phyloP scores from a whole-genome alignment of 495 filamentous ascomycete genomes.

The Geopyxis carbonaria region DNA sequence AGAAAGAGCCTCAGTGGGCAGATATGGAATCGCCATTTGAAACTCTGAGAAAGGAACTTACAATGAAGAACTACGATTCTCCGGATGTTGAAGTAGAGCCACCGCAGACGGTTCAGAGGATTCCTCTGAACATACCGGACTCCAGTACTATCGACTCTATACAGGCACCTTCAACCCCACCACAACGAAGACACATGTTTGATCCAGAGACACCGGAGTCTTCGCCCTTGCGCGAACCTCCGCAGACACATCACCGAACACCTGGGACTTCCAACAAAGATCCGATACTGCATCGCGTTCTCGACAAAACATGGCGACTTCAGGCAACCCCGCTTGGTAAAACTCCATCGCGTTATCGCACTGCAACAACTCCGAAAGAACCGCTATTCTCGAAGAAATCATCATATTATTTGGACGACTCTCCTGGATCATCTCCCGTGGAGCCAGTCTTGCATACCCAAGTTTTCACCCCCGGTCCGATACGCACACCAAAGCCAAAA shows the following conservation, averaged over 20 bases:
- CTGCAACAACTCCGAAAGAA: constrained; percentile 29
- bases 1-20: constrained; percentile 42
- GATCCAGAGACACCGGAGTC: constrained; percentile 16
- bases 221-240: constrained; percentile 31
- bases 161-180: constrained; percentile 7
- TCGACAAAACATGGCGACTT: constrained; percentile 85
- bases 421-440: constrained; percentile 63
- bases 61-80: constrained; percentile 15
- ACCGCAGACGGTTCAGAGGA: too few species aligned
- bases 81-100: too few species aligned
- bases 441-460: constrained; percentile 6
- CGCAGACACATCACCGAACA: constrained; percentile 26
- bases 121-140: too few species aligned
- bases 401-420: constrained; percentile 14
- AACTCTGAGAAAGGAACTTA: constrained; percentile 16
- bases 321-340: constrained; percentile 68
- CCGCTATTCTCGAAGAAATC: constrained; percentile 53
- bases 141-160: background rate
- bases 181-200: constrained; percentile 13
- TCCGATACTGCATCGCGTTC: constrained; percentile 66
- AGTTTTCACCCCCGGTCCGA: constrained; percentile 5
- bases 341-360: constrained; percentile 25
- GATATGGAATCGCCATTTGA: constrained; percentile 44
- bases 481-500: constrained; percentile 18
- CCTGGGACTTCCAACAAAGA: constrained; percentile 34